Percentiles rank a stretch among this genome's conserved stretches.
Conservation (phyloP, 257 asterid genomes). For the Salvia rosmarinus region DNA sequence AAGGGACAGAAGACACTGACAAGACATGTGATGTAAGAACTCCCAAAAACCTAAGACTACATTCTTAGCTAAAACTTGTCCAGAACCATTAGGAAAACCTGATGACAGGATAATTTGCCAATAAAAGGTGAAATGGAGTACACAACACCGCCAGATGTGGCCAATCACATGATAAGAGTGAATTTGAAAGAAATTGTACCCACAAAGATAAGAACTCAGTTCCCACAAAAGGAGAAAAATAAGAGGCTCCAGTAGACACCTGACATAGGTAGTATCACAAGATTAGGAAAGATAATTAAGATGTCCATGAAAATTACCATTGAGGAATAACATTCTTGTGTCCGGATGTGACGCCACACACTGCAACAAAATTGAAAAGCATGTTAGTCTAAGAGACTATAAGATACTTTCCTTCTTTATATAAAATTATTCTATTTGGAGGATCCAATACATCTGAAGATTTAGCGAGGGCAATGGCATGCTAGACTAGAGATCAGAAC, state of each 20-base stretch:
- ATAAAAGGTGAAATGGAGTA: conserved; percentile 23
- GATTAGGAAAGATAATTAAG: conserved; percentile 3
- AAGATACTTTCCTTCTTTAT: background rate
- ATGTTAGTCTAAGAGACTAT: conserved; percentile 26
- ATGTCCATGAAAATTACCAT: conserved; percentile 57
- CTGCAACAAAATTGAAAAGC: conserved; percentile 52
- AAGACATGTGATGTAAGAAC: conserved; percentile 1
- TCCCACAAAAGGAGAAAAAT: conserved; percentile 12
- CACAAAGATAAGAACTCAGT: conserved; percentile 20
- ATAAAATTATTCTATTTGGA: background rate
- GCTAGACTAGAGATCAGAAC: background rate
- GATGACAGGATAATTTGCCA: conserved; percentile 22
- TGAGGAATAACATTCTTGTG: conserved; percentile 87
- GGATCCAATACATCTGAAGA: background rate
- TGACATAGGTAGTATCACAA: conserved; percentile 19
- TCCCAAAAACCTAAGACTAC: background rate
- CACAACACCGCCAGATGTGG: background rate
- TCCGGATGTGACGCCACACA: conserved; percentile 96
- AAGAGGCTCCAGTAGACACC: conserved; percentile 21
- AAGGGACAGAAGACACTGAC: background rate
- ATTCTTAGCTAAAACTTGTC: conserved; percentile 21
- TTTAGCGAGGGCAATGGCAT: background rate
- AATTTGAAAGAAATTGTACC: conserved; percentile 3
- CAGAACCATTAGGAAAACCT: background rate
- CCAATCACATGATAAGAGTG: conserved; percentile 2